Conservation (phyloP, 2,329 filamentous ascomycete species). For the Botryosphaeria dothidea region DNA sequence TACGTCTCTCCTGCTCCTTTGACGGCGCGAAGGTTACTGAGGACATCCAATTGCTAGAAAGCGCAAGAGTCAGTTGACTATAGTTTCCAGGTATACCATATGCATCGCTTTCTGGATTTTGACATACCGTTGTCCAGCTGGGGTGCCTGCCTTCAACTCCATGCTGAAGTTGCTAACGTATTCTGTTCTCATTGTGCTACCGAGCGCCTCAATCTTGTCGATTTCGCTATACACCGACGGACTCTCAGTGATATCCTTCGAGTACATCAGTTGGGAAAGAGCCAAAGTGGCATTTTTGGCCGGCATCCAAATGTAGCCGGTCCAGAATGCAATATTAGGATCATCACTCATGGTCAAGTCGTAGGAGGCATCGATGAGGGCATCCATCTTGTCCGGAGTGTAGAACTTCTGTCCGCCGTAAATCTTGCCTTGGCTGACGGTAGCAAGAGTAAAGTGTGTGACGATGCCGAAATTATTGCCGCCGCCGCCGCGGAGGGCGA, state of each 20-base stretch:
- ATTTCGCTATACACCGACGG: slow-evolving; percentile 26
- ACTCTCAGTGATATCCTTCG: slow-evolving; percentile 26
- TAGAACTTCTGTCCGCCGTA: slow-evolving; percentile 41
- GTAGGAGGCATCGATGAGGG: slow-evolving; percentile 23
- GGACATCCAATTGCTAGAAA: slow-evolving; percentile 16
- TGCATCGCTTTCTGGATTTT: slow-evolving; percentile 5
- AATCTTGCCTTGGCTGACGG: slow-evolving; percentile 20
- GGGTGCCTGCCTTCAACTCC: slow-evolving; percentile 21
- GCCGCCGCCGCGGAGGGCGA: slow-evolving; percentile 40
- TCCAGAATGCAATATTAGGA: slow-evolving; percentile 20
- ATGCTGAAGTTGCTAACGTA: slow-evolving; percentile 29
- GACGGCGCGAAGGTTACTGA: background rate
- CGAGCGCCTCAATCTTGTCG: slow-evolving; percentile 26
- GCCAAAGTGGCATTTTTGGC: slow-evolving; percentile 23
- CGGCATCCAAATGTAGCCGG: background rate
- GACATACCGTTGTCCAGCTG: slow-evolving; percentile 9
- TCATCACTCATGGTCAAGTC: slow-evolving; percentile 26
- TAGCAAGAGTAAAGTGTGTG: slow-evolving; percentile 31
- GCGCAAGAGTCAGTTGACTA: background rate
- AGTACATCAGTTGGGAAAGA: slow-evolving; percentile 27
- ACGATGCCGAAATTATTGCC: slow-evolving; percentile 42
- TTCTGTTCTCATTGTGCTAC: slow-evolving; percentile 25
- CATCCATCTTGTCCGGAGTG: slow-evolving; percentile 25
- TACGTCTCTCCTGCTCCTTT: background rate
- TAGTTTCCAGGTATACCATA: background rate